phyloP scores from a whole-genome alignment of 305 asterid species.

The Solanum hybrid region DNA sequence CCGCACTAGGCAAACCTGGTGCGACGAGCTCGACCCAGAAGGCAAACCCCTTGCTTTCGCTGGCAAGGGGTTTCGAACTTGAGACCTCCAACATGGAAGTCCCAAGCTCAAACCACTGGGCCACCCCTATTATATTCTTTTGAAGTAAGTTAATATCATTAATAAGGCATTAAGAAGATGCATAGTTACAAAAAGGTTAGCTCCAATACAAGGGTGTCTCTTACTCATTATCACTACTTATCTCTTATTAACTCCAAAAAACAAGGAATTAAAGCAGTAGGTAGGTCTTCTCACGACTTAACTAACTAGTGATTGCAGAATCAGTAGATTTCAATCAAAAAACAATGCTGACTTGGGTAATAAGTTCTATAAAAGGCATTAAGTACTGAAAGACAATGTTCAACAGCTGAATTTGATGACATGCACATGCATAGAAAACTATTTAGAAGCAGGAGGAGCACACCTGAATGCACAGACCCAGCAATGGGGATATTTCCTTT shows the following conservation, averaged over 20 bases:
- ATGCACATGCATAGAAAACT: neutral
- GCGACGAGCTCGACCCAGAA: too few species aligned
- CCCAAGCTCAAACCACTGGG: too few species aligned
- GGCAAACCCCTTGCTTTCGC: too few species aligned
- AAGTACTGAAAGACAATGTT: neutral
- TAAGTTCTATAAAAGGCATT: neutral
- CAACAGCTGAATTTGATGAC: neutral
- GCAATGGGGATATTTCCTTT: slow-evolving; percentile 84
- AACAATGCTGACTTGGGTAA: neutral
- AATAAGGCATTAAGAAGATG: neutral
- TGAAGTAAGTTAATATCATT: neutral
- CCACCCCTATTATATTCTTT: neutral
- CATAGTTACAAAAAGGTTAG: neutral
- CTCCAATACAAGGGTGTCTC: neutral
- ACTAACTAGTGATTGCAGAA: neutral
- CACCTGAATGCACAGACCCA: slow-evolving; percentile 94
- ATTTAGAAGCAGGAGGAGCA: neutral
- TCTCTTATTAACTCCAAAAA: neutral
- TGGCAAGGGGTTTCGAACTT: too few species aligned
- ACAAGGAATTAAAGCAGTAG: neutral
- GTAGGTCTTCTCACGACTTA: neutral
- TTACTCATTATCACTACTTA: neutral
- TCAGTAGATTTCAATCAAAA: neutral
- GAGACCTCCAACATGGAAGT: too few species aligned
- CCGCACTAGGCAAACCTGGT: too few species aligned